Conservation (phyloP, 139 green algal genomes). For the Zygnema cylindricum region DNA sequence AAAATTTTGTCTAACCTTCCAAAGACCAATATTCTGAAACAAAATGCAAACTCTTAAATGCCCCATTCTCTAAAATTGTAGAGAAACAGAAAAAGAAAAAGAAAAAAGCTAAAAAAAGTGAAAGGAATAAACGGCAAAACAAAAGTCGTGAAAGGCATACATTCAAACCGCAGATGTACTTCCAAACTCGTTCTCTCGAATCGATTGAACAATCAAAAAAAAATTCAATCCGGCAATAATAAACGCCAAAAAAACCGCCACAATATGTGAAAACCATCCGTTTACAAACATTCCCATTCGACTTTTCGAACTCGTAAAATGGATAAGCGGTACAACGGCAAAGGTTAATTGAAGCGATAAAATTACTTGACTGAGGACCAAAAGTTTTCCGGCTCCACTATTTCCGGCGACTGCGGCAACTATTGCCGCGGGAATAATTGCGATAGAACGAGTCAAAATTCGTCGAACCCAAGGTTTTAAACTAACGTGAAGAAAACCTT, state of each 20-base stretch:
- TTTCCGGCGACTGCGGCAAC: slow-evolving; percentile 71
- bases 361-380: slow-evolving; percentile 70
- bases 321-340: slow-evolving; percentile 72
- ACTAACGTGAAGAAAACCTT: slow-evolving; percentile 65
- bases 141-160: background rate
- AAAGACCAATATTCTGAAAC: no score
- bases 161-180: background rate
- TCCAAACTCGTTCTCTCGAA: background rate
- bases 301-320: slow-evolving; percentile 67
- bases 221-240: slow-evolving; percentile 69
- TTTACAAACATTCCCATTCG: slow-evolving; percentile 68
- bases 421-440: slow-evolving; percentile 64
- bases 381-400: slow-evolving; percentile 63
- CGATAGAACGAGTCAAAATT: slow-evolving; percentile 62
- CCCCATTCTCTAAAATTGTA: no score
- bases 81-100: no score
- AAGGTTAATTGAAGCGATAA: slow-evolving; percentile 74
- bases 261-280: slow-evolving; percentile 27
- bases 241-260: slow-evolving; percentile 58
- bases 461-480: slow-evolving; percentile 58
- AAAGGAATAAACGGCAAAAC: no score
- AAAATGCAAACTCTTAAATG: no score
- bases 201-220: slow-evolving; percentile 63
- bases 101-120: no score
- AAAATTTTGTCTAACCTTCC: no score